Base-by-base conservation (phyloP, 352 stramenopile species). In the Phytophthora brassicae region DNA sequence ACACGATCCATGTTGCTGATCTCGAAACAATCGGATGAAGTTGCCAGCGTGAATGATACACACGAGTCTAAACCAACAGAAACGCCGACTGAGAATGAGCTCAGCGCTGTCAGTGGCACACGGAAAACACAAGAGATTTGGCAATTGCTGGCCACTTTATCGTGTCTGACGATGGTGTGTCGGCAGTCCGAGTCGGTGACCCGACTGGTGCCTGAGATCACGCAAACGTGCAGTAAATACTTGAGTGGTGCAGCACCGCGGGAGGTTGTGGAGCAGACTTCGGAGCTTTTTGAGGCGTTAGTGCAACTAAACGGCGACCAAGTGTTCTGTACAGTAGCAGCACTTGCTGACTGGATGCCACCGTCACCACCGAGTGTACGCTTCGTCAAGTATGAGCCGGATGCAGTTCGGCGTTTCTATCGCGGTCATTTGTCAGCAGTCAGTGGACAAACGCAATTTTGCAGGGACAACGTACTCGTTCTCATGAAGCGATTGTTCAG, bases 1-100 rank as follows among this genome's bases (percentile, higher is more conserved):
- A 90, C 81, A 17, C 72, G 83, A 20, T 82, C 82, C 5, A 94
- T 92, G 82, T 45, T 94, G 17, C 23, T 89, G 36, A 52, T 94
- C 57, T 66, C 64, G 41, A 49, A 60, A 29, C 23, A 44, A 56
- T 16, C 24, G 14, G 44, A 54, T 49, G 53, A 60, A 3, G 22
- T 6, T 29, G 13, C 49, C 19, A 26, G 14, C 39, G 20, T n/a
- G 12, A 4, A 39, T 29, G 36, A 48, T 14, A 31, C 16, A 31
- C 50, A 56, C 39, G 17, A 44, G 4, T 19, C 23, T 58, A 43
- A 4, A 51, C 26, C 51, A 4, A 56, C 45, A 19, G 2, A 42
- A 26, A n/a, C 16, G n/a, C 12, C 31, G 9, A 26, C 6, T 8
- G 38, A 56, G 29, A 56, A 54, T 24, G 55, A 64, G 20, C 46